Evolutionary conservation across 345 rosid genomes (phyloP).

Genomic region (Lagerstroemia speciosa): DNA sequence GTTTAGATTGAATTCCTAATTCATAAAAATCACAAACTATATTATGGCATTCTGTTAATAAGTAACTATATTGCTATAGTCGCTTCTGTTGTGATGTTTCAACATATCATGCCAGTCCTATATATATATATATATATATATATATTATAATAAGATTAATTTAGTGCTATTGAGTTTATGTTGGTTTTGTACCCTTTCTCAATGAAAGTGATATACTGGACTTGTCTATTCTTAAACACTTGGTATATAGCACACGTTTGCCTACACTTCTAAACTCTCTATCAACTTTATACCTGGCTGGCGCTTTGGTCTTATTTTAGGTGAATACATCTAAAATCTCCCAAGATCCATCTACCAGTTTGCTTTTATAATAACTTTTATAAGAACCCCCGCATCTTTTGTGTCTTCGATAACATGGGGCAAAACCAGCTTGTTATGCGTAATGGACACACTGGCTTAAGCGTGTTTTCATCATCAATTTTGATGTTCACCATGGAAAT

Average conservation of each 20-base stretch:
- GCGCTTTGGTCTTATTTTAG: constrained; percentile 25
- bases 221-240: neutral
- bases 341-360: constrained; percentile 61
- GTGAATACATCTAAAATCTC: constrained; percentile 52
- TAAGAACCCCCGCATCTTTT: constrained; percentile 98
- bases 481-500: constrained; percentile 96
- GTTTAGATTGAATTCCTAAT: neutral
- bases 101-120: constrained; percentile 45
- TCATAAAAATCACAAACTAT: no score
- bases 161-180: neutral
- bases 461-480: constrained; percentile 75
- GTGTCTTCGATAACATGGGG: constrained; percentile 87
- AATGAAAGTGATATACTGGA: neutral
- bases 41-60: no score
- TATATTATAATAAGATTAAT: constrained; percentile 3
- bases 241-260: neutral
- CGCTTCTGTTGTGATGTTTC: constrained; percentile 94
- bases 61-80: constrained; percentile 67
- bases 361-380: constrained; percentile 85
- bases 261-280: neutral
- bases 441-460: constrained; percentile 59
- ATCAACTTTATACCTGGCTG: no score
- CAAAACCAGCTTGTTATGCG: constrained; percentile 89
- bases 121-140: no score
- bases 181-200: neutral